Evolutionary conservation across 495 filamentous ascomycete species (phyloP).

Genomic region (Aspergillus ellipticus): DNA sequence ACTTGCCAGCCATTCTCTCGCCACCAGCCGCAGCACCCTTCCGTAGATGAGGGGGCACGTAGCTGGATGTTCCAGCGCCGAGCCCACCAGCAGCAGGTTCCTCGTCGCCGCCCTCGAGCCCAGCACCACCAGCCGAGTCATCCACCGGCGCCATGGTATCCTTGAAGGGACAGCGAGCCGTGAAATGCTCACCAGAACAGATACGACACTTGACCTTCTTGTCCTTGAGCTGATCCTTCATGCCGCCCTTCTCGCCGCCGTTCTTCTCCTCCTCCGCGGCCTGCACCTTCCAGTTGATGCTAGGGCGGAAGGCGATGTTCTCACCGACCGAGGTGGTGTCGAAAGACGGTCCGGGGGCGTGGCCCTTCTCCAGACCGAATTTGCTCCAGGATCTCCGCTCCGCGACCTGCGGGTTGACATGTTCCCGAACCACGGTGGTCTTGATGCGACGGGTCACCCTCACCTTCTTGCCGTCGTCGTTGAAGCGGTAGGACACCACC

Average conservation of each 20-base stretch:
- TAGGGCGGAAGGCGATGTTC: slow-evolving; percentile 93
- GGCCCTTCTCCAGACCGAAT: slow-evolving; percentile 82
- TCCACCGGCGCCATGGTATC: slow-evolving; percentile 76
- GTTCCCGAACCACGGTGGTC: slow-evolving; percentile 79
- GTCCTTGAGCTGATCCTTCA: slow-evolving; percentile 92
- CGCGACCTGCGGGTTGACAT: slow-evolving; percentile 94
- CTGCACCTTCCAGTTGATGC: slow-evolving; percentile 84
- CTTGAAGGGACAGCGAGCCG: slow-evolving; percentile 86
- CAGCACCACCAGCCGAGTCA: slow-evolving; percentile 55
- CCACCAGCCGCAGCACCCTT: slow-evolving; percentile 64
- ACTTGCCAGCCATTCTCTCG: slow-evolving; percentile 91
- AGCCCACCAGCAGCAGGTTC: slow-evolving; percentile 51
- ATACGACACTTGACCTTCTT: slow-evolving; percentile 99
- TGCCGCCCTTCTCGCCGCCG: slow-evolving; percentile 61
- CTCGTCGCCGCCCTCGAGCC: slow-evolving; percentile 47
- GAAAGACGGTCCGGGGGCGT: slow-evolving; percentile 60
- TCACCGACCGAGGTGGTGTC: slow-evolving; percentile 93
- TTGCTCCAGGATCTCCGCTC: slow-evolving; percentile 89
- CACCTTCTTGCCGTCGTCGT: slow-evolving; percentile 91
- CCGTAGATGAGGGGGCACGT: slow-evolving; percentile 89
- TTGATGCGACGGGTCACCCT: slow-evolving; percentile 94
- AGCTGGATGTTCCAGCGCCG: slow-evolving; percentile 69
- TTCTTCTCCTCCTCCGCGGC: slow-evolving; percentile 79
- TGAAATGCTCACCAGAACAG: slow-evolving; percentile 98
- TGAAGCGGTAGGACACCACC: slow-evolving; percentile 81